phyloP scores from a whole-genome alignment of 2,329 filamentous ascomycete genomes.

The Harringtonia lauricola region DNA sequence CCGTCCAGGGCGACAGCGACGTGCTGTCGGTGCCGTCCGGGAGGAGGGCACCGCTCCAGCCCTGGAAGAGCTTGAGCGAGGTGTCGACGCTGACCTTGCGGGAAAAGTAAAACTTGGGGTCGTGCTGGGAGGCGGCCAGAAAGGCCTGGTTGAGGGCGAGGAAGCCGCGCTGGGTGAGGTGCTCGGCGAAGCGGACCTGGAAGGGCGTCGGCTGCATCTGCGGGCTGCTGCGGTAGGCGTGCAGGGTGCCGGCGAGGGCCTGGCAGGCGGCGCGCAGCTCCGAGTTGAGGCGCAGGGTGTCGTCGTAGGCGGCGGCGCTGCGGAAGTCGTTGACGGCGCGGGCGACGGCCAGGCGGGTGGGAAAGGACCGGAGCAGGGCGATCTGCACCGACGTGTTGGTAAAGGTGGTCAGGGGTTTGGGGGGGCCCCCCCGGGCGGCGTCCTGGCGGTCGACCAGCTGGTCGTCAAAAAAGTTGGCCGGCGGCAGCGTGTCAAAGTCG shows the following conservation, averaged over 20 bases:
- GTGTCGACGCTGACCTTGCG: conserved; percentile 36
- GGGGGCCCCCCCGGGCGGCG: background rate
- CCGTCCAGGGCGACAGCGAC: background rate
- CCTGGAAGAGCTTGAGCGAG: conserved; percentile 19
- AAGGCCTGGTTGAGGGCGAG: conserved; percentile 43
- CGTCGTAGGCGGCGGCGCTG: conserved; percentile 30
- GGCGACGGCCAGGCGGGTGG: conserved; percentile 30
- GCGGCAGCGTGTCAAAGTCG: conserved; percentile 37
- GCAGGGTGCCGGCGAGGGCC: conserved; percentile 19
- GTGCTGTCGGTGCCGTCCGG: background rate
- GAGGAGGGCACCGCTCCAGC: conserved; percentile 10
- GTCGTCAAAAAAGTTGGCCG: conserved; percentile 38
- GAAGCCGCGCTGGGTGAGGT: conserved; percentile 34
- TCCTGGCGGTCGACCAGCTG: conserved; percentile 22
- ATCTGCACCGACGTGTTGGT: conserved; percentile 39
- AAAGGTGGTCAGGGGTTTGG: conserved; percentile 23
- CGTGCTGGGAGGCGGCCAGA: conserved; percentile 28
- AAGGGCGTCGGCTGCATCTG: conserved; percentile 20
- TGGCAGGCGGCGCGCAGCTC: conserved; percentile 30
- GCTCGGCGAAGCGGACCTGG: conserved; percentile 29
- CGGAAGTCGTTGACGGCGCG: conserved; percentile 35
- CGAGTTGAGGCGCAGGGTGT: conserved; percentile 33
- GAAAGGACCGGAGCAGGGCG: conserved; percentile 30
- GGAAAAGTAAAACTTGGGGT: conserved; percentile 41
- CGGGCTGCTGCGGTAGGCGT: conserved; percentile 14